Conservation (phyloP, 2,329 filamentous ascomycete species). For the Ceratocystis alfenasii region DNA sequence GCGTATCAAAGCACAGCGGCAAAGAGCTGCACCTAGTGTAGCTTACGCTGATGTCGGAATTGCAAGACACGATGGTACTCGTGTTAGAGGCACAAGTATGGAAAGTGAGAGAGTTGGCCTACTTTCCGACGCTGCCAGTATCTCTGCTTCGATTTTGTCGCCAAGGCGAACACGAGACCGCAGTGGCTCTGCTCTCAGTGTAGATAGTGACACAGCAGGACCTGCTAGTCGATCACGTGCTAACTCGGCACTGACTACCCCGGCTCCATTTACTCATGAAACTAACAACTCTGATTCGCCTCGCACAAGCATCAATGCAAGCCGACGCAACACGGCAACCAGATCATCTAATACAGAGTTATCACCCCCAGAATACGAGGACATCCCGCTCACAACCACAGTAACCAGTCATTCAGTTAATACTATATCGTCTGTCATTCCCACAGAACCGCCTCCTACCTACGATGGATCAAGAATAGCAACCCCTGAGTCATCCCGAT, state of each 20-base stretch:
- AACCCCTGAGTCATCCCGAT: not conserved
- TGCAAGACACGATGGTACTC: slow-evolving; percentile 63
- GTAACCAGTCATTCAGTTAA: slow-evolving; percentile 22
- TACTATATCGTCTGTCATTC: slow-evolving; percentile 30
- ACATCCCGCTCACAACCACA: slow-evolving; percentile 23
- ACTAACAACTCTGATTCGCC: not conserved
- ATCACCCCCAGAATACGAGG: slow-evolving; percentile 19
- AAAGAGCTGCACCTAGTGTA: slow-evolving; percentile 60
- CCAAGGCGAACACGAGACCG: slow-evolving; percentile 34
- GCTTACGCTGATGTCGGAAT: slow-evolving; percentile 66
- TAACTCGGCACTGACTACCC: slow-evolving; percentile 27
- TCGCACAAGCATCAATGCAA: slow-evolving; percentile 17
- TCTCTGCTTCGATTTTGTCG: slow-evolving; percentile 33
- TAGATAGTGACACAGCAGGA: slow-evolving; percentile 34
- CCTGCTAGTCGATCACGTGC: slow-evolving; percentile 30
- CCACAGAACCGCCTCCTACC: slow-evolving; percentile 37
- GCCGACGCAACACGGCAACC: slow-evolving; percentile 14
- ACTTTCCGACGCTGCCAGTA: slow-evolving; percentile 58
- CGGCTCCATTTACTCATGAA: slow-evolving; percentile 2
- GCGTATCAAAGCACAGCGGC: slow-evolving; percentile 44
- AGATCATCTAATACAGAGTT: slow-evolving; percentile 4
- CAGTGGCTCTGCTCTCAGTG: slow-evolving; percentile 46
- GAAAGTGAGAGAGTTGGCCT: slow-evolving; percentile 63
- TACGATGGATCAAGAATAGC: slow-evolving; percentile 34
- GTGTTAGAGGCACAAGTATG: slow-evolving; percentile 58